Evolutionary conservation across 768 basidiomycete genomes (phyloP), one percentile per base, ranked within the genome.

Genomic region (Paxillus ammoniavirescens): DNA sequence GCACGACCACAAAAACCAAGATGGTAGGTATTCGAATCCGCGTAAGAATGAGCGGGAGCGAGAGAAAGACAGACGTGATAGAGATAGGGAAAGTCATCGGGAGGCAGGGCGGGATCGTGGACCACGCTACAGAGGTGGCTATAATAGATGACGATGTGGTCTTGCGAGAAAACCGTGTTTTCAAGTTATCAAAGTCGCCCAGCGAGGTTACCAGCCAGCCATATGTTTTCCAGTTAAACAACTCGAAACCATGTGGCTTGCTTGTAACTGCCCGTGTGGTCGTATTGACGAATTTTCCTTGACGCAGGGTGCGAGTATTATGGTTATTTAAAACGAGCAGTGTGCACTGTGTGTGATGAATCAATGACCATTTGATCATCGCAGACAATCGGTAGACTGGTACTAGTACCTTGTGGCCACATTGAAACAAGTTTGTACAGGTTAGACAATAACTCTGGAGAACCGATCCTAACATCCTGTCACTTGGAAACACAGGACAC

Each of bases 61-160:
- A 41, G 62, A 65, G 53, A 54, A 53, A 50, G 56, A 59, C 37
- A 54, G 57, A 46, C 31, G 62, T 47, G 56, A 65, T 49, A 59
- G 64, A 58, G 66, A 64, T 49, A 58, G 61, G 8, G 50, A 56
- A 13, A 54, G 61, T 9, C 47, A 64, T 36, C 43, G 61, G 30
- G 63, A 58, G 28, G 47, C 68, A 5, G 64, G 52, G 36, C 61
- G 53, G 44, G 56, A 52, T 4, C 59, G 61, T 9, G 58, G 77
- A 14, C 81, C 82, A 52, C 75, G 80, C 40, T 84, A 82, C 62
- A 77, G 54, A 60, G 82, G 82, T 45, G 73, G 70, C 47, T 75
- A 74, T 44, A 53, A 58, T 61, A 69, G 68, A 61, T 73, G 58
- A 96, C 83, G 1, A 90, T 89, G 58, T 79, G 36, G 48, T 47